A percentile compares a stretch with the other conserved stretches of the same genome.
Evolutionary conservation across 148 eudicot species (phyloP).

Genomic region (Silene uniflora): DNA sequence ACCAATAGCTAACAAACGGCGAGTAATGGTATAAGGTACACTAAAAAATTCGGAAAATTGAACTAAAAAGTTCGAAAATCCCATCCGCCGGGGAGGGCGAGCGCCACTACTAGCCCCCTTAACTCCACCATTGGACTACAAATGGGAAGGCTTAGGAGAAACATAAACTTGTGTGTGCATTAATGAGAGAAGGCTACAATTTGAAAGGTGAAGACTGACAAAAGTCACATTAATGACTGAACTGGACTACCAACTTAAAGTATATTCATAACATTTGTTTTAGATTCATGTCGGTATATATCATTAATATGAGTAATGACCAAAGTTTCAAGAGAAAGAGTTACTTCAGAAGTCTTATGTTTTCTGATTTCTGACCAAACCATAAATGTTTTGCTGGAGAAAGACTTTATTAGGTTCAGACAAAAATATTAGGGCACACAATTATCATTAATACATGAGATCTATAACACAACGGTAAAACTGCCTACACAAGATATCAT

Average conservation of each 20-base stretch:
- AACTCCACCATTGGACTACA: no score
- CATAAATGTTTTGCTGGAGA: background rate
- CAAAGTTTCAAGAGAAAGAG: slow-evolving; percentile 7
- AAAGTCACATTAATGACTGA: slow-evolving; percentile 12
- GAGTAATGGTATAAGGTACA: no score
- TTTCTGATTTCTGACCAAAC: background rate
- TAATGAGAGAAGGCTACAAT: slow-evolving; percentile 21
- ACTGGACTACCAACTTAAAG: slow-evolving; percentile 1
- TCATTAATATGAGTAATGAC: slow-evolving; percentile 23
- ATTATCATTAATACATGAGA: background rate
- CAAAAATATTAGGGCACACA: background rate
- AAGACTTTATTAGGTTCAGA: background rate
- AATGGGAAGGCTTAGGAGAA: no score
- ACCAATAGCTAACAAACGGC: no score
- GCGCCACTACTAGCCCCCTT: no score
- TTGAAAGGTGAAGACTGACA: slow-evolving; percentile 22
- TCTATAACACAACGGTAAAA: background rate
- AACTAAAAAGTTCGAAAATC: no score
- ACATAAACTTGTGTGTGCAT: slow-evolving; percentile 14
- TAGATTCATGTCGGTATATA: slow-evolving; percentile 20
- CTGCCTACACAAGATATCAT: background rate
- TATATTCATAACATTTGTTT: slow-evolving; percentile 15
- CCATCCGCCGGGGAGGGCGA: no score
- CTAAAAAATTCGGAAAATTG: no score
- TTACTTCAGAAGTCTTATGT: background rate